Conservation (phyloP, 306 rosid genomes). For the Vigna nakashimae region DNA sequence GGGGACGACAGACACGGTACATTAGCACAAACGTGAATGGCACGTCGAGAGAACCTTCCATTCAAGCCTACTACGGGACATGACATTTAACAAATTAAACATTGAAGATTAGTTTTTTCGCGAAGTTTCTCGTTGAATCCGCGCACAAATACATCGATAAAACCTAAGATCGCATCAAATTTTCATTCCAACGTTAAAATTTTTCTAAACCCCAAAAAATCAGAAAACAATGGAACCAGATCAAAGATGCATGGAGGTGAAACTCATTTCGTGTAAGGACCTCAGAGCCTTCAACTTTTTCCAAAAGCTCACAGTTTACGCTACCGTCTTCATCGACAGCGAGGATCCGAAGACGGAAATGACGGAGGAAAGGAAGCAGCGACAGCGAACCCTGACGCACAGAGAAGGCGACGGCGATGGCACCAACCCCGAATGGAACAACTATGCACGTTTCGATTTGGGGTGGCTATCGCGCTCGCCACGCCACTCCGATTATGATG, state of each 20-base stretch:
- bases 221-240: slow-evolving; percentile 35
- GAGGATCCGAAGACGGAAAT: slow-evolving; percentile 39
- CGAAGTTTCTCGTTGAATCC: too few relatives aligned
- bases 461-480: slow-evolving; percentile 13
- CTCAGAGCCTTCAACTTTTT: slow-evolving; percentile 64
- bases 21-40: background rate
- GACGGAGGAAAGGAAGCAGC: slow-evolving; percentile 33
- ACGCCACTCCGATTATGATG: background rate
- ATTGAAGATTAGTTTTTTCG: background rate
- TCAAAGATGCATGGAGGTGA: slow-evolving; percentile 49
- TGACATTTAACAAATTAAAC: background rate
- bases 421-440: slow-evolving; percentile 59
- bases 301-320: slow-evolving; percentile 67
- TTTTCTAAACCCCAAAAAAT: background rate
- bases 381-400: slow-evolving; percentile 45
- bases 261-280: slow-evolving; percentile 55
- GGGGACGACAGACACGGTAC: too few relatives aligned
- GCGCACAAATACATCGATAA: background rate
- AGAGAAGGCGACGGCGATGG: slow-evolving; percentile 36
- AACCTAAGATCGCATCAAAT: background rate
- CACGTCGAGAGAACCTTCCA: background rate
- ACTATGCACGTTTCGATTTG: slow-evolving; percentile 43
- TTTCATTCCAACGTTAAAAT: background rate
- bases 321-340: slow-evolving; percentile 47
- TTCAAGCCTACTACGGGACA: background rate